Evolutionary conservation across 1,139 yeast species (phyloP), one percentile per base, ranked within the genome.

Genomic region (Meyerozyma guilliermondii): DNA sequence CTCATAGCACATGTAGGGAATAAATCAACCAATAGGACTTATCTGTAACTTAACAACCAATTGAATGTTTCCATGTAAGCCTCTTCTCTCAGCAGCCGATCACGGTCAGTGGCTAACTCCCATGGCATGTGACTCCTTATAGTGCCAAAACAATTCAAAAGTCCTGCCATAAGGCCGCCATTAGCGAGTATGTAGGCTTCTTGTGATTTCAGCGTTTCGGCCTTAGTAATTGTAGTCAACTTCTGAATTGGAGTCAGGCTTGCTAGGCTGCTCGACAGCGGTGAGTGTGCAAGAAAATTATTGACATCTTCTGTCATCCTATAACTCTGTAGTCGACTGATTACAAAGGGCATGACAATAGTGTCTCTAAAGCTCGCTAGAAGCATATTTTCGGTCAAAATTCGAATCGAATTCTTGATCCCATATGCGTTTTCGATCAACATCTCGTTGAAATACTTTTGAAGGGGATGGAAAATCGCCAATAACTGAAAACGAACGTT

Each of bases 291-390:
- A 14, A 14, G 18, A 22, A 26, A 36, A 14, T 27, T 30, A 22
- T 23, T 29, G 9, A 23, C 6, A 26, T 13, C 20, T 18, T 17
- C 29, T 14, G 30, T 31, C 11, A n/a, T 24, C 33, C 26, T 39
- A 13, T 18, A 38, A 22, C 18, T 9, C 29, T 14, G 17, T 10
- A 30, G 52, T 35, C 69, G 47, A 16, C 50, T 52, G 5, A 55
- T 41, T 7, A 68, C 47, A 24, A 61, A 55, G 1, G 76, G 74
- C 13, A 53, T 43, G 2, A 69, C 43, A 7, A 69, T 49, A 8
- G 58, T 53, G 29, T 66, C 68, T 40, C 68, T 55, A 44, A 67
- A 70, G 3, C 71, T 59, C 17, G 54, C 45, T 5, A 69, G 47
- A 5, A 68, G 46, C 3, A 62, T 50, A 24, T 48, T 54, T 40